Conservation (phyloP, 1,284 basidiomycete species). For the Xerocomus minutiporus region DNA sequence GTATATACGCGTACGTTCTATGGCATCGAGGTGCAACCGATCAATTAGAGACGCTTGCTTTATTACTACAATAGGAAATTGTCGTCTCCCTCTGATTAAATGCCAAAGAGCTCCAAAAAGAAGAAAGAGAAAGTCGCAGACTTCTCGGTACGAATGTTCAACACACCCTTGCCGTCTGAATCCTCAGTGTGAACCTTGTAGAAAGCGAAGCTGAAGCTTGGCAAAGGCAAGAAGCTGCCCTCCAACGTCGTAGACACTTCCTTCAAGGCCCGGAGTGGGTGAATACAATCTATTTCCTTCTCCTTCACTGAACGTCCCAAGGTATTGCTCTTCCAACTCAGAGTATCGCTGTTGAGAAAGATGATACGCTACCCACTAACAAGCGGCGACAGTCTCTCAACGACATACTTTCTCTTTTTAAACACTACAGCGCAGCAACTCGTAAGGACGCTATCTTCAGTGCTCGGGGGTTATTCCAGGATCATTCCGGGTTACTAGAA, state of each 20-base stretch:
- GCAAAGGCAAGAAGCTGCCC: conserved; percentile 84
- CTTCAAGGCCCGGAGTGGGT: conserved; percentile 85
- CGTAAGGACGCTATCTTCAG: conserved; percentile 83
- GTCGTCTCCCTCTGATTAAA: conserved; percentile 24
- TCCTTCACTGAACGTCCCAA: conserved; percentile 33
- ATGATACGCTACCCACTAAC: conserved; percentile 61
- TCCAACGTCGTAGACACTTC: conserved; percentile 92
- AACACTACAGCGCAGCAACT: conserved; percentile 77
- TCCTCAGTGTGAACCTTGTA: conserved; percentile 32
- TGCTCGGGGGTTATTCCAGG: conserved; percentile 74
- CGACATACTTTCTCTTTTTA: conserved; percentile 75
- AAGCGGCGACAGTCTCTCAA: conserved; percentile 72
- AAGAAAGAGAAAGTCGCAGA: conserved; percentile 86
- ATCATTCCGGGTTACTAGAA: conserved; percentile 55
- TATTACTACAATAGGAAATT: neutral
- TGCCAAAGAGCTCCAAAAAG: conserved; percentile 87
- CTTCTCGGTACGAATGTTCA: conserved; percentile 57
- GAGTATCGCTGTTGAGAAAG: conserved; percentile 59
- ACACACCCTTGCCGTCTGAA: conserved; percentile 7
- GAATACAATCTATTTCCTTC: neutral
- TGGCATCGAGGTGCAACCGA: neutral
- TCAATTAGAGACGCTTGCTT: neutral
- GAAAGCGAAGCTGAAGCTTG: conserved; percentile 96
- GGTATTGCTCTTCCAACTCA: conserved; percentile 90
- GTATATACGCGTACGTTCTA: conserved; percentile 3